These are phyloP conservation scores for Tulasnella sp. DNA, from an alignment of 768 basidiomycete genomes.

Conservation along the genomic window DNA sequence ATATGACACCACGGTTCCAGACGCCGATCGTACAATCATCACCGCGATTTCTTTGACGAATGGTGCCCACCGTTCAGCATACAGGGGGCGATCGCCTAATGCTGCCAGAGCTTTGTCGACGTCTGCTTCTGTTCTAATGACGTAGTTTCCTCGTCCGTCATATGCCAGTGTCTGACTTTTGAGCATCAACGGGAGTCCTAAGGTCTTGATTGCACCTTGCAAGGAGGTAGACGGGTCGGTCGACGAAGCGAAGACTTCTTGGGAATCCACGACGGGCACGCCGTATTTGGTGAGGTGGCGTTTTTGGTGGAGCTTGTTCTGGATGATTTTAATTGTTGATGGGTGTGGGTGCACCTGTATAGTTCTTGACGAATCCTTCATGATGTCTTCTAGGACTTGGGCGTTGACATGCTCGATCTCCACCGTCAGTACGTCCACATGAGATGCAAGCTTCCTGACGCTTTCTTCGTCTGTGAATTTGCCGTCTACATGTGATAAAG, in stretches of 20 bases:
- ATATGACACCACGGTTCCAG: slow-evolving; percentile 75
- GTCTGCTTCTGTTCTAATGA: slow-evolving; percentile 50
- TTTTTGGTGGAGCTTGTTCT: slow-evolving; percentile 70
- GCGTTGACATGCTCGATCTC: slow-evolving; percentile 97
- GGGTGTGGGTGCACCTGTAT: slow-evolving; percentile 69
- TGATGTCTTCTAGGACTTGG: slow-evolving; percentile 61
- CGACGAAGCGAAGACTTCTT: slow-evolving; percentile 47
- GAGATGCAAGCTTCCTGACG: slow-evolving; percentile 71
- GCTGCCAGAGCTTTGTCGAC: slow-evolving; percentile 48
- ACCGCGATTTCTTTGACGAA: slow-evolving; percentile 91
- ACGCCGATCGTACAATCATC: slow-evolving; percentile 83
- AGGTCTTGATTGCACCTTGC: slow-evolving; percentile 47
- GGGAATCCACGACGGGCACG: slow-evolving; percentile 57
- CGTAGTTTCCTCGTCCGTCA: slow-evolving; percentile 91
- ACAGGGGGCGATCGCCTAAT: slow-evolving; percentile 64
- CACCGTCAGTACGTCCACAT: slow-evolving; percentile 84
- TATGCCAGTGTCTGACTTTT: slow-evolving; percentile 95
- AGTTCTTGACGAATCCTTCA: slow-evolving; percentile 37
- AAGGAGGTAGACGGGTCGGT: slow-evolving; percentile 48
- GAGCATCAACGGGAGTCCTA: slow-evolving; percentile 91
- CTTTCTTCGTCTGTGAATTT: slow-evolving; percentile 76
- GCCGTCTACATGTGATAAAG: slow-evolving; percentile 72
- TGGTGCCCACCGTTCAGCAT: slow-evolving; percentile 91
- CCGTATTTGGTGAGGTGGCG: slow-evolving; percentile 50
- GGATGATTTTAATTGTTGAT: slow-evolving; percentile 76